Evolutionary conservation across 1,284 basidiomycete species (phyloP).

Genomic region (Naganishia liquefaciens): DNA sequence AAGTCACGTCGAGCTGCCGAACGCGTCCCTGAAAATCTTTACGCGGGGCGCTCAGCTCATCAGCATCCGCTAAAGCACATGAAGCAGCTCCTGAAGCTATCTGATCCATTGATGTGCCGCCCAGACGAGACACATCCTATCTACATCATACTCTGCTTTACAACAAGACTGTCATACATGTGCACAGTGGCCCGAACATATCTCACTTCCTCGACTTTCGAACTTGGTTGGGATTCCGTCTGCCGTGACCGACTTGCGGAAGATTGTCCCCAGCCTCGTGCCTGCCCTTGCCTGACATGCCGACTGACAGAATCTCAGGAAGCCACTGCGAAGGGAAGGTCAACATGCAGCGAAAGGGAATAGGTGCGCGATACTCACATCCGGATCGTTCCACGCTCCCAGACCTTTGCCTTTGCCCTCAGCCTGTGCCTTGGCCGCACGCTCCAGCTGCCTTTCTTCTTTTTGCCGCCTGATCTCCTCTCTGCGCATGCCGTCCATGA

Average conservation of each 20-base stretch:
- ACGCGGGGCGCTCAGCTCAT: too few species aligned
- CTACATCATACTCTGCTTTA: neutral
- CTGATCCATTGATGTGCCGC: neutral
- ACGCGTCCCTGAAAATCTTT: constrained; percentile 21
- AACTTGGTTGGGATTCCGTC: constrained; percentile 81
- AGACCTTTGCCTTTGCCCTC: constrained; percentile 59
- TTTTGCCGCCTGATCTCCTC: constrained; percentile 70
- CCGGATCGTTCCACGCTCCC: constrained; percentile 90
- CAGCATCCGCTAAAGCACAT: neutral
- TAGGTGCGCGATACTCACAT: constrained; percentile 54
- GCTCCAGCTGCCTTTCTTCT: constrained; percentile 73
- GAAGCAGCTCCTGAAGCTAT: too few species aligned
- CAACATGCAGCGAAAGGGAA: neutral
- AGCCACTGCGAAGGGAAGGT: constrained; percentile 61
- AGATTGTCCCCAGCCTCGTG: constrained; percentile 61
- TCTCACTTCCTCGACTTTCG: constrained; percentile 56
- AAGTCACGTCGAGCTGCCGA: neutral
- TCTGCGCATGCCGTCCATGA: constrained; percentile 73
- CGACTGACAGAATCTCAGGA: constrained; percentile 76
- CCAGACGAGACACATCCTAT: too few species aligned
- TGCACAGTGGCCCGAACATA: neutral
- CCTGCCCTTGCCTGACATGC: constrained; percentile 72
- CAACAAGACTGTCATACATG: neutral
- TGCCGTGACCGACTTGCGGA: constrained; percentile 79
- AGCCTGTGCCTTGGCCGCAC: constrained; percentile 61